Percentiles rank a stretch among this genome's conserved stretches.
These are phyloP conservation scores for Schwanniomyces polymorphus DNA, from an alignment of 805 yeast genomes.

Conservation along the genomic window DNA sequence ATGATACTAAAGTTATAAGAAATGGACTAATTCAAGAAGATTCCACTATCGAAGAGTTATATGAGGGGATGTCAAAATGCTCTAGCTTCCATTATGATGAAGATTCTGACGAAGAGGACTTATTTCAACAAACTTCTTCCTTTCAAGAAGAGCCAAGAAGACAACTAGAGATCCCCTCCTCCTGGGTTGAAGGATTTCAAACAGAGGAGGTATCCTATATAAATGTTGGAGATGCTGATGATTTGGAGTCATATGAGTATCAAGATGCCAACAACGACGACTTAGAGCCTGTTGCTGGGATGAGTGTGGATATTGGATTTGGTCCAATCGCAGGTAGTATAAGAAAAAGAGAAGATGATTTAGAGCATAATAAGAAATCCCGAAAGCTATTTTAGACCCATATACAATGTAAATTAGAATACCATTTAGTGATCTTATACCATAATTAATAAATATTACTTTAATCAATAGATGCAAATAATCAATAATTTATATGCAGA, in stretches of 20 bases:
- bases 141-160: conserved; percentile 3
- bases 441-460: not conserved
- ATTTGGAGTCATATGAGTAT: conserved; percentile 25
- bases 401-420: not conserved
- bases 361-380: conserved; percentile 7
- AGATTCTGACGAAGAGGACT: conserved; percentile 20
- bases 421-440: not conserved
- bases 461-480: too few species aligned
- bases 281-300: conserved; percentile 30
- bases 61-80: conserved; percentile 36
- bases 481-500: too few species aligned
- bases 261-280: conserved; percentile 7
- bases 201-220: conserved; percentile 6
- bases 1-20: not conserved
- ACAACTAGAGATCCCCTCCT: conserved; percentile 21
- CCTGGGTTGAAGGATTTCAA: conserved; percentile 17
- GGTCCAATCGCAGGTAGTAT: conserved; percentile 34
- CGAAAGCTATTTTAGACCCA: conserved; percentile 5
- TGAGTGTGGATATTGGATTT: conserved; percentile 42
- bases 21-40: conserved; percentile 11
- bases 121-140: not conserved
- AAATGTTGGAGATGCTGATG: conserved; percentile 39
- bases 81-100: conserved; percentile 38
- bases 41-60: conserved; percentile 16
- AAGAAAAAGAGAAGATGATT: conserved; percentile 25